Conservation (phyloP, 1,284 basidiomycete species). For the Abortiporus biennis region DNA sequence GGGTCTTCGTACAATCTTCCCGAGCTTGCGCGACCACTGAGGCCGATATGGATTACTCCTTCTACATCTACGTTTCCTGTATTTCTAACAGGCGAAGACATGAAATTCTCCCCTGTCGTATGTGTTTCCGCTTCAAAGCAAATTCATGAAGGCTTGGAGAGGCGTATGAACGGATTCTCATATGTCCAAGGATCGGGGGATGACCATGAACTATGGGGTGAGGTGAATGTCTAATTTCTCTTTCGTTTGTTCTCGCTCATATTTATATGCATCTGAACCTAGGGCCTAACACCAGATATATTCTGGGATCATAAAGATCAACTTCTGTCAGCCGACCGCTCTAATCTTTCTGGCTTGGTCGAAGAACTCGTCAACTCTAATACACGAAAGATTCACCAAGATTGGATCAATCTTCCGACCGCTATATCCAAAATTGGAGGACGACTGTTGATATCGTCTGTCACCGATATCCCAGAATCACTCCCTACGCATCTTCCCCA, state of each 20-base stretch:
- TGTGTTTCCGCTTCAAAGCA: slow-evolving; percentile 77
- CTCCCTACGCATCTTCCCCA: slow-evolving; percentile 11
- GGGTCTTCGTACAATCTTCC: slow-evolving; percentile 47
- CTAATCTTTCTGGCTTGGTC: slow-evolving; percentile 44
- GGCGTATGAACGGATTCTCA: slow-evolving; percentile 56
- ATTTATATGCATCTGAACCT: neutral
- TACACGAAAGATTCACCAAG: neutral
- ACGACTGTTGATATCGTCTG: slow-evolving; percentile 17
- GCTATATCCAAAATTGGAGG: slow-evolving; percentile 19
- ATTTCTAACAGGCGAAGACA: slow-evolving; percentile 19
- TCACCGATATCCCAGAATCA: slow-evolving; percentile 19
- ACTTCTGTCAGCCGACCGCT: slow-evolving; percentile 44
- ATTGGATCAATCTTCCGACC: slow-evolving; percentile 18
- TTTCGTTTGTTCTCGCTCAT: no score
- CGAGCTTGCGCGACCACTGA: slow-evolving; percentile 42
- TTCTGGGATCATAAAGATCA: slow-evolving; percentile 61
- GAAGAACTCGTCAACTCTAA: slow-evolving; percentile 30
- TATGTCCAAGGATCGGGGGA: slow-evolving; percentile 90
- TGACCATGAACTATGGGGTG: slow-evolving; percentile 84
- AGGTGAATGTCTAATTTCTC: no score
- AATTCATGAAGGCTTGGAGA: slow-evolving; percentile 47
- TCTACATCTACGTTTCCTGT: slow-evolving; percentile 38
- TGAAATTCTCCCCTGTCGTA: slow-evolving; percentile 56
- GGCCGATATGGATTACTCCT: slow-evolving; percentile 68
- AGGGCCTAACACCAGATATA: slow-evolving; percentile 67